Evolutionary conservation across 305 asterid genomes (phyloP).

Genomic region (Solanum hybrid): DNA sequence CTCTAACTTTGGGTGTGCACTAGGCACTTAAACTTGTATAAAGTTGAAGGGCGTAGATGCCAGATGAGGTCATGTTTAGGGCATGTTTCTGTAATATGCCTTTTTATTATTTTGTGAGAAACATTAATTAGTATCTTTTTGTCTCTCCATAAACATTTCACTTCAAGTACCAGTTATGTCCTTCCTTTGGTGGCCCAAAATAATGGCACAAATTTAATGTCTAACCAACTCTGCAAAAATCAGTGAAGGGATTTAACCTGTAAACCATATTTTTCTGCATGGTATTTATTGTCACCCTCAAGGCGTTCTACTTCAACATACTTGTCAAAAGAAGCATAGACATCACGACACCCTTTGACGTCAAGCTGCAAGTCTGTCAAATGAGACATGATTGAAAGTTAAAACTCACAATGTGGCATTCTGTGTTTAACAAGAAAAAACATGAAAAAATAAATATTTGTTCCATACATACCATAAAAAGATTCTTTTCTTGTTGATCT

Average conservation of each 20-base stretch:
- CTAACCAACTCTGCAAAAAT: neutral
- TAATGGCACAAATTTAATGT: neutral
- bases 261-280: conserved; percentile 81
- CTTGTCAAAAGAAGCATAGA: conserved; percentile 91
- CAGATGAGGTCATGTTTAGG: neutral
- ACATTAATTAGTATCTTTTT: neutral
- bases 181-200: neutral
- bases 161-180: neutral
- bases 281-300: conserved; percentile 92
- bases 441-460: neutral
- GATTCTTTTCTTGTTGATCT: conserved; percentile 93
- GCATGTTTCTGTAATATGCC: neutral
- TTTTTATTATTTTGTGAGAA: neutral
- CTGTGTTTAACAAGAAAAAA: neutral
- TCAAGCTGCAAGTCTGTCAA: conserved; percentile 89
- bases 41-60: neutral
- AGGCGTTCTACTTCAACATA: conserved; percentile 91
- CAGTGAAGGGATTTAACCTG: conserved; percentile 38
- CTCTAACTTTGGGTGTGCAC: neutral
- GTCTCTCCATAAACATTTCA: neutral
- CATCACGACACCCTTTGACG: conserved; percentile 88
- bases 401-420: conserved; percentile 2
- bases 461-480: conserved; percentile 55
- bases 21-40: neutral
- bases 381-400: neutral